Base-by-base conservation (phyloP, 352 stramenopile genomes). In the Phytophthora megakarya region DNA sequence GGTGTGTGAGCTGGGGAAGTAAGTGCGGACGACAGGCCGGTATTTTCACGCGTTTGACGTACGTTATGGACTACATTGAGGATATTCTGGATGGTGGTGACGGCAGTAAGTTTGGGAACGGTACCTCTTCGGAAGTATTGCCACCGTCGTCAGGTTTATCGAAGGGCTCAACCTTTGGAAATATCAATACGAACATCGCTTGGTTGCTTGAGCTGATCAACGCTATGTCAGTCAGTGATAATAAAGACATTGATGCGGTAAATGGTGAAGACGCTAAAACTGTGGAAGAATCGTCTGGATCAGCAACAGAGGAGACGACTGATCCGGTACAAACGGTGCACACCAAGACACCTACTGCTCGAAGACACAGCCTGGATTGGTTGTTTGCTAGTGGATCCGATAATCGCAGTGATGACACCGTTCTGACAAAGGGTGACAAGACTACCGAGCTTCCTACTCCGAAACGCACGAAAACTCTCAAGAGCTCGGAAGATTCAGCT, bases 1-100 rank as follows among this genome's bases (percentile, higher is more conserved):
- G 82, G 9, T 67, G 85, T 28, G 82, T 91, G 21, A 89, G 80
- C 67, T 91, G 80, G 82, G 82, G 82, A 25, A 80, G 76, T 43
- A 75, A 68, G n/a, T 91, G 80, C 48, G 82, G 79, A 26, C 26
- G 76, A 23, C 67, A 75, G 23, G 64, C 81, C 8, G 81, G 78
- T 26, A 72, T 90, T 25, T 90, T 78, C 66, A 65, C 70, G 35
- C 81, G 81, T 52, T 57, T 88, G 8, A 75, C 81, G 16, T 81
- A 67, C 47, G 71, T 88, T 21, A 68, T 84, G 40, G 77, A 84
- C 55, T 90, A 78, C 32, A 83, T 90, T 46, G 70, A 87, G 33
- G 74, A 82, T 54, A 85, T 76, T 56, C 38, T 85, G 59, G 72
- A 65, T n/a, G 63, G 72, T 25, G 66, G 70, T 9, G 61, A 72